Percentiles rank a stretch among this genome's conserved stretches.
These are phyloP conservation scores for Rhizophlyctis rosea DNA, from an alignment of 192 early-diverging fungal species.

Conservation along the genomic window DNA sequence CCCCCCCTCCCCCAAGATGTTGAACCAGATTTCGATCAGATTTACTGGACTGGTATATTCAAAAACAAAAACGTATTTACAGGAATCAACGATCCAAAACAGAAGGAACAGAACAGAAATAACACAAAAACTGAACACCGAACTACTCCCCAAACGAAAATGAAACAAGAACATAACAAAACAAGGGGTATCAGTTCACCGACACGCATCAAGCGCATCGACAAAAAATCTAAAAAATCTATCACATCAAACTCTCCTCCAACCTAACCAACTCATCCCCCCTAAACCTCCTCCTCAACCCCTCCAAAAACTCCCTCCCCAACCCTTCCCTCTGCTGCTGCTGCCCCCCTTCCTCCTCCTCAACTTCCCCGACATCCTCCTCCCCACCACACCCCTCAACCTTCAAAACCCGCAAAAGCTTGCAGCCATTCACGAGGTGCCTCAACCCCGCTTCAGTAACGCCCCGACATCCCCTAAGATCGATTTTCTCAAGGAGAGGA, in stretches of 20 bases:
- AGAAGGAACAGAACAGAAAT: no score
- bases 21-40: no score
- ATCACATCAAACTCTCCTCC: background rate
- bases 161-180: no score
- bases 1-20: no score
- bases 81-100: no score
- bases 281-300: background rate
- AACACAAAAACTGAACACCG: no score
- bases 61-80: no score
- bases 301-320: conserved; percentile 4
- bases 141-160: no score
- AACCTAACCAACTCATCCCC: conserved; percentile 16
- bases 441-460: conserved; percentile 5
- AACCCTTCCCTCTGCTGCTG: background rate
- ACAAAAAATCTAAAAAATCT: no score
- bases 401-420: conserved; percentile 5
- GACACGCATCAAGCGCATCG: no score
- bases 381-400: conserved; percentile 1
- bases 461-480: conserved; percentile 6
- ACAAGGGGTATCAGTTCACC: no score
- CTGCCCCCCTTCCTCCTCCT: background rate
- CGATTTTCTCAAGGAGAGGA: conserved; percentile 11
- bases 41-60: no score
- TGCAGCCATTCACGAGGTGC: background rate
- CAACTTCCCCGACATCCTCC: conserved; percentile 3